phyloP scores from a whole-genome alignment of 2,329 filamentous ascomycete species.

The Scytalidium sp. region DNA sequence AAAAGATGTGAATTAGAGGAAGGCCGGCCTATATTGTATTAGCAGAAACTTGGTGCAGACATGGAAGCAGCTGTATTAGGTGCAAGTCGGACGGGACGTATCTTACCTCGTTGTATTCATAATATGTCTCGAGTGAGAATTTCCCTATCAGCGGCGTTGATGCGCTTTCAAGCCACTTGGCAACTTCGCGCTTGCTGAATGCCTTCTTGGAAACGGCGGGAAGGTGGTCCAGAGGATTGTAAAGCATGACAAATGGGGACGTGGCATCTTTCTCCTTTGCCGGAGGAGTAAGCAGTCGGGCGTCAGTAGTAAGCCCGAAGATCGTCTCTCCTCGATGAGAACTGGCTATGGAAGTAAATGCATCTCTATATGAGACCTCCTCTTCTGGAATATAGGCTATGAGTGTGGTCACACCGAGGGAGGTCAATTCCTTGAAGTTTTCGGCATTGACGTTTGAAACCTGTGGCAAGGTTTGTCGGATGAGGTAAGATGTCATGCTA shows the following conservation, averaged over 20 bases:
- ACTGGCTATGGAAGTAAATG: slow-evolving; percentile 50
- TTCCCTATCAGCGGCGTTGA: slow-evolving; percentile 66
- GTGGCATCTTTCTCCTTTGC: slow-evolving; percentile 63
- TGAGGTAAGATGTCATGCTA: slow-evolving; percentile 80
- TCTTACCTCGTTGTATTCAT: slow-evolving; percentile 56
- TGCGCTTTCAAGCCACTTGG: slow-evolving; percentile 54
- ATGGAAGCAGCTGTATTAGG: too few species aligned
- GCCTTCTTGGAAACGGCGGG: slow-evolving; percentile 59
- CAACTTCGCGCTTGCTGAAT: slow-evolving; percentile 38
- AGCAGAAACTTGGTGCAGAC: neutral
- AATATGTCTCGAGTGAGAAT: slow-evolving; percentile 68
- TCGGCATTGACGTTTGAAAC: slow-evolving; percentile 78
- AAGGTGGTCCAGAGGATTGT: slow-evolving; percentile 69
- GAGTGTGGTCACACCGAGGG: slow-evolving; percentile 87
- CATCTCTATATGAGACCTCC: slow-evolving; percentile 79
- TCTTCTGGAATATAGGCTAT: slow-evolving; percentile 78
- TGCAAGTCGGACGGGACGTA: neutral
- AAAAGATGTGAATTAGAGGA: slow-evolving; percentile 67
- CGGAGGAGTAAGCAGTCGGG: slow-evolving; percentile 35
- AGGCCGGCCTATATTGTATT: slow-evolving; percentile 45
- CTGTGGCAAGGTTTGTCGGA: slow-evolving; percentile 88
- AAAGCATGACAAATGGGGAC: slow-evolving; percentile 62
- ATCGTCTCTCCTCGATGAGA: slow-evolving; percentile 32
- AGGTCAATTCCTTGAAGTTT: slow-evolving; percentile 90
- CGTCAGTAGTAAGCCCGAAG: slow-evolving; percentile 62